A percentile compares a stretch with the other conserved stretches of the same genome.
These are phyloP conservation scores for Tephrocybe sp. DNA, from an alignment of 768 basidiomycete species.

Conservation along the genomic window DNA sequence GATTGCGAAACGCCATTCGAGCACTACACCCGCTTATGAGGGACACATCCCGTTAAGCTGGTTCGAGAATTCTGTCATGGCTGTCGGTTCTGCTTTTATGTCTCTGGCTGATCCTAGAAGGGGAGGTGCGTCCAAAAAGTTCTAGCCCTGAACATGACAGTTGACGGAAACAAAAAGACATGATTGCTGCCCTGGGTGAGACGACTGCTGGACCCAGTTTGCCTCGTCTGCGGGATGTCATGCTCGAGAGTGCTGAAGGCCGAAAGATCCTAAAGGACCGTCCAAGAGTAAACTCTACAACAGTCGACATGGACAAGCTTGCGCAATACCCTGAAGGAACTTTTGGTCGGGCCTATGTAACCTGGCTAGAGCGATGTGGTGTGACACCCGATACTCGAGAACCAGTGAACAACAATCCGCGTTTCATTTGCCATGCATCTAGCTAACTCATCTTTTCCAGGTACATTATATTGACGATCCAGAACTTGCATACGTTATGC, in stretches of 20 bases:
- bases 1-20: conserved; percentile 14
- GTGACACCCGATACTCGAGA: conserved; percentile 94
- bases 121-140: conserved; percentile 59
- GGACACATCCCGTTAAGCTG: conserved; percentile 80
- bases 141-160: conserved; percentile 1
- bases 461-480: conserved; percentile 94
- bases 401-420: conserved; percentile 51
- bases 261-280: conserved; percentile 79
- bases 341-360: conserved; percentile 82
- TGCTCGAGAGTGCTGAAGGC: conserved; percentile 81
- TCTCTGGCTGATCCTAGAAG: conserved; percentile 78
- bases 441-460: conserved; percentile 37
- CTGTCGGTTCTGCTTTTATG: conserved; percentile 82
- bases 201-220: conserved; percentile 83
- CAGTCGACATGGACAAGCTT: conserved; percentile 70
- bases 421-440: not conserved
- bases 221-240: conserved; percentile 68
- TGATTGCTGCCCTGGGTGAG: conserved; percentile 93
- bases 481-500: conserved; percentile 96
- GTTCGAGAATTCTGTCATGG: conserved; percentile 83
- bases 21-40: conserved; percentile 55
- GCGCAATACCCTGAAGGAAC: conserved; percentile 71
- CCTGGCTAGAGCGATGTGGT: conserved; percentile 85
- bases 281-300: conserved; percentile 75
- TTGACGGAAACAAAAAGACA: conserved; percentile 52